Percentiles rank a stretch among this genome's conserved stretches.
Conservation (phyloP, 1,139 yeast species). For the Blastobotrys ciferrii region DNA sequence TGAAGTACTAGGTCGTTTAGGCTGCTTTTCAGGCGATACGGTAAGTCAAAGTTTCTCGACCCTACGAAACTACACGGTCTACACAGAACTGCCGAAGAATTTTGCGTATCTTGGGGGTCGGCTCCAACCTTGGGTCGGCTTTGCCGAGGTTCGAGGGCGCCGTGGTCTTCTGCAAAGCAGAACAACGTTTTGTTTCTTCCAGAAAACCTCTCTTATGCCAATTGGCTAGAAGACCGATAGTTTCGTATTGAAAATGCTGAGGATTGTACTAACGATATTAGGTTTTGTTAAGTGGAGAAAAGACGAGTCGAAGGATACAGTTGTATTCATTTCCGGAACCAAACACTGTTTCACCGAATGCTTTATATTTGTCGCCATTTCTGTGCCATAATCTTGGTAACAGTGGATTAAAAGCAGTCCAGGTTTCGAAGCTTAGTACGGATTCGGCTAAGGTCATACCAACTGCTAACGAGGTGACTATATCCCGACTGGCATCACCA, state of each 20-base stretch:
- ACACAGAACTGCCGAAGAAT: too few species aligned
- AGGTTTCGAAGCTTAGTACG: background rate
- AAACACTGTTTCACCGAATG: constrained; percentile 43
- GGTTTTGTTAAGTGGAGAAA: constrained; percentile 16
- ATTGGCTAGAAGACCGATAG: too few species aligned
- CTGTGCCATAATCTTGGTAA: constrained; percentile 51
- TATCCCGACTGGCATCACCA: constrained; percentile 70
- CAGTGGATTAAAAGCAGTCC: constrained; percentile 26
- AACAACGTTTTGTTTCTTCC: too few species aligned
- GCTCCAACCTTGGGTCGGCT: too few species aligned
- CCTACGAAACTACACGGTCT: too few species aligned
- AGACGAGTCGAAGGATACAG: constrained; percentile 41
- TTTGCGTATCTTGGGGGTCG: too few species aligned
- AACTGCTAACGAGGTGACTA: constrained; percentile 50
- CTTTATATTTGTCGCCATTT: constrained; percentile 62
- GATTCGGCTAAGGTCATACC: constrained; percentile 28
- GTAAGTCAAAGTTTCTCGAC: constrained; percentile 37
- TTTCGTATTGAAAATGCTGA: too few species aligned
- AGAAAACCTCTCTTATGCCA: too few species aligned
- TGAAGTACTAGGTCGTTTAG: constrained; percentile 52
- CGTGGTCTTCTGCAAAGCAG: too few species aligned
- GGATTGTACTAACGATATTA: constrained; percentile 9
- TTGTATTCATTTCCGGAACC: constrained; percentile 67
- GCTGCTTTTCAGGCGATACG: constrained; percentile 69
- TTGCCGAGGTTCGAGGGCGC: too few species aligned